Evolutionary conservation across 2,329 filamentous ascomycete genomes (phyloP).

Genomic region (Colletotrichum brevisporum): DNA sequence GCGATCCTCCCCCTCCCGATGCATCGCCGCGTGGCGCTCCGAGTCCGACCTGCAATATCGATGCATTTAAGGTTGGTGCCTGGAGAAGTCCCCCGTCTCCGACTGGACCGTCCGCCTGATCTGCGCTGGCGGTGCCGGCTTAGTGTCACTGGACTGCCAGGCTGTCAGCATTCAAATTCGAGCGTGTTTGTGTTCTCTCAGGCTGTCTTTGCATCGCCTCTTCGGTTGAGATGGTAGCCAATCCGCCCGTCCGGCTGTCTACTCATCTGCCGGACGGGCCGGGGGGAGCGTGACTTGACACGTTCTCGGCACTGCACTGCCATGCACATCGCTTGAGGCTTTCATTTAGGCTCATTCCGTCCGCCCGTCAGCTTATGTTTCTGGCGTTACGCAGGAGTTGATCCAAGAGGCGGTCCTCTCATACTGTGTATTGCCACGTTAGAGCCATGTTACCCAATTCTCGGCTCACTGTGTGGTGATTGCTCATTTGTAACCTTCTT

Average conservation of each 20-base stretch:
- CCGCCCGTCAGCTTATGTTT: neutral
- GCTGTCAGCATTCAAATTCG: conserved; percentile 18
- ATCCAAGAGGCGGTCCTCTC: neutral
- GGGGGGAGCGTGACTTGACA: neutral
- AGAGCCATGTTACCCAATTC: no score
- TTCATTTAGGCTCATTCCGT: neutral
- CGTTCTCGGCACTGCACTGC: neutral
- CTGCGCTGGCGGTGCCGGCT: neutral
- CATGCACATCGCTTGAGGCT: neutral
- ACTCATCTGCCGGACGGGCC: neutral
- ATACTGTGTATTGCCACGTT: no score
- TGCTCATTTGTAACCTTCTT: no score
- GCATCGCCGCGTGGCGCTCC: neutral
- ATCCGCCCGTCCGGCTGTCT: neutral
- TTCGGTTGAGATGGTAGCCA: neutral
- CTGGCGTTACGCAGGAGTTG: neutral
- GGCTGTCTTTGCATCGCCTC: neutral
- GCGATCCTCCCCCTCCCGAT: neutral
- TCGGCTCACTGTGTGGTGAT: no score
- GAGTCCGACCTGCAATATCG: neutral
- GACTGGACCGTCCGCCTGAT: conserved; percentile 6
- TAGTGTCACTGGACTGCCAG: neutral
- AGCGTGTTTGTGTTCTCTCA: neutral
- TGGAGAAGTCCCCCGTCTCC: neutral
- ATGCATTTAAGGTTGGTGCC: conserved; percentile 21